These are phyloP conservation scores for Ophiostoma fasciatum DNA, from an alignment of 2,329 filamentous ascomycete genomes.

Conservation along the genomic window DNA sequence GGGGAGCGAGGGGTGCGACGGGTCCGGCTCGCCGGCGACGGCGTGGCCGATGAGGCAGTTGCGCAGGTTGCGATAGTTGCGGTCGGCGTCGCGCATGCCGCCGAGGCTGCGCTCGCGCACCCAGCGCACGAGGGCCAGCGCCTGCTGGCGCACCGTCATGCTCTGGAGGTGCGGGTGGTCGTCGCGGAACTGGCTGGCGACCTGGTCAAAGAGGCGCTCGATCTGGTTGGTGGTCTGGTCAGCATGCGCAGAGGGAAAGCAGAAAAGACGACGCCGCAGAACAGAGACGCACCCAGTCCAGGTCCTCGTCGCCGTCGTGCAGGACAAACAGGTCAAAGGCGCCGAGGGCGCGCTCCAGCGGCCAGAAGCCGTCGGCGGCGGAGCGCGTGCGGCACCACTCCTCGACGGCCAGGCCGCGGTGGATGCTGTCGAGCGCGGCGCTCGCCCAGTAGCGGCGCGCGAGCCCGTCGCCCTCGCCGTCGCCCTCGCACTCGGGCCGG, in stretches of 20 bases:
- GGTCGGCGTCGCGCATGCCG: conserved; percentile 49
- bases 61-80: conserved; percentile 61
- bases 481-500: conserved; percentile 30
- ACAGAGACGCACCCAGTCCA: conserved; percentile 58
- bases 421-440: conserved; percentile 61
- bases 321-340: conserved; percentile 85
- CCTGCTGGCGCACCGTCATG: conserved; percentile 50
- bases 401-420: conserved; percentile 63
- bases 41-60: conserved; percentile 83
- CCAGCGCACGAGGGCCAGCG: conserved; percentile 53
- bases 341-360: conserved; percentile 59
- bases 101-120: conserved; percentile 53
- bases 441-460: conserved; percentile 61
- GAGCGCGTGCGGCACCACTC: conserved; percentile 51
- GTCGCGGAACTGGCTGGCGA: conserved; percentile 40
- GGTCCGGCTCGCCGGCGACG: conserved; percentile 50
- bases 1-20: conserved; percentile 65
- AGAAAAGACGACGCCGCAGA: too few relatives aligned
- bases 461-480: conserved; percentile 57
- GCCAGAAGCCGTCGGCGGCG: conserved; percentile 16
- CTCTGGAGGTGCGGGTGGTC: conserved; percentile 37
- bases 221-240: conserved; percentile 9
- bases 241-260: conserved; percentile 1
- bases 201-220: conserved; percentile 39
- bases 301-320: conserved; percentile 55